Base-by-base conservation (phyloP, 164 flowering plant genomes). In the Dillenia turbinata region DNA sequence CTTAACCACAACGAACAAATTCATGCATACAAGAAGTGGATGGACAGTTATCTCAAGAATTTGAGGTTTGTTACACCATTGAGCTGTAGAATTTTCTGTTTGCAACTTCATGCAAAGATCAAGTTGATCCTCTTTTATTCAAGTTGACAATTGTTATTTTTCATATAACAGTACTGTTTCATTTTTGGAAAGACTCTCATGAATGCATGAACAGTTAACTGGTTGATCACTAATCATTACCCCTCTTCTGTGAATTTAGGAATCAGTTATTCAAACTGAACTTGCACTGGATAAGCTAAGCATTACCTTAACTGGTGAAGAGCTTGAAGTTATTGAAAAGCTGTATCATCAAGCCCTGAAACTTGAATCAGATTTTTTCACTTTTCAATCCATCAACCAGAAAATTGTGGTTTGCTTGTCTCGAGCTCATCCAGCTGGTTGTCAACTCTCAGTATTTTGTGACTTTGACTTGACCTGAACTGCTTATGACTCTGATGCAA, bases 391-490 rank as follows among this genome's bases (percentile, higher is more conserved):
- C 54, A 68, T 84, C 66, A 44, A 11, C 55, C 91, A 84, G 69
- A 73, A 61, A 24, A 79, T 83, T 60, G 72, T 84, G 51, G 79
- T 79, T 63, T 88, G 89, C 48, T 66, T 84, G 65, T 65, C 59
- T n/a, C 78, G 70, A 62, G 80, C 66, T 56, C 87, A 74, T 52
- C 78, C 74, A 66, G 79, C 71, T 44, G 72, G 75, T 64, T 67
- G 71, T 26, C 74, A 62, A 52, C 81, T 86, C 8, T 55, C 78
- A 26, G 54, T 88, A 69, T 84, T 88, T 76, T 81, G 88, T 70
- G 95, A 88, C 73, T 88, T 86, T 76, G 95, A 88, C 72, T 69
- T 88, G 76, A 88, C 95, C 19, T 86, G 91, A 75, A 77, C 91
- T 10, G 79, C 81, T 68, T 79, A 82, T 73, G 95, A 88, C 73